Evolutionary conservation across 148 eudicot species (phyloP).

Genomic region (Vaccinium darrowii): DNA sequence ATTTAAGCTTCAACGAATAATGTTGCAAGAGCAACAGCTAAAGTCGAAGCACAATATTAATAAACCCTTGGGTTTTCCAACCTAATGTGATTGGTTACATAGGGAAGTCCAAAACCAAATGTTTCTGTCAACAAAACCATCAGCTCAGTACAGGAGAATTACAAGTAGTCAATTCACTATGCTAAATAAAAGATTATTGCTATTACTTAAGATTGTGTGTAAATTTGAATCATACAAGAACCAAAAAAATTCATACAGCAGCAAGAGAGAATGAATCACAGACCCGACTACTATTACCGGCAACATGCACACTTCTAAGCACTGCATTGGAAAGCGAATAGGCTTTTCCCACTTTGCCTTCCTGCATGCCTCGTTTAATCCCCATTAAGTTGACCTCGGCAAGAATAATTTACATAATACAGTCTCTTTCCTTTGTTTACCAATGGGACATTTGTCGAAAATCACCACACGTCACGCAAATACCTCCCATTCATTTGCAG

Average conservation of each 20-base stretch:
- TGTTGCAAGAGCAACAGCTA: neutral
- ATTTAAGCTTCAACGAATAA: neutral
- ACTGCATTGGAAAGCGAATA: neutral
- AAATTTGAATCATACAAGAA: slow-evolving; percentile 17
- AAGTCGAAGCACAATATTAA: neutral
- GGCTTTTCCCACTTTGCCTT: slow-evolving; percentile 8
- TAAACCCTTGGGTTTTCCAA: neutral
- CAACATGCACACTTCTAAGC: neutral
- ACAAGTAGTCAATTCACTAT: neutral
- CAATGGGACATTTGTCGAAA: neutral
- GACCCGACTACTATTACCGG: neutral
- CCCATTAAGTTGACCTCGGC: neutral
- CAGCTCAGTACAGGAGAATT: neutral
- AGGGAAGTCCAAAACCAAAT: neutral
- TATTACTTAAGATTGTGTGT: neutral
- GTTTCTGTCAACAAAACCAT: neutral
- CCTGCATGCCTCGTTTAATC: neutral
- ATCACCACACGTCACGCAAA: slow-evolving; percentile 88
- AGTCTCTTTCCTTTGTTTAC: neutral
- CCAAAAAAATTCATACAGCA: slow-evolving; percentile 16
- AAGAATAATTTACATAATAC: neutral
- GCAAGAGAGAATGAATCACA: slow-evolving; percentile 11
- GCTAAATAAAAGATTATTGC: slow-evolving; percentile 1
- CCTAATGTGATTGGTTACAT: neutral
- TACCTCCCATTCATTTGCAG: slow-evolving; percentile 80